These are phyloP conservation scores for Clathrospora elynae DNA, from an alignment of 2,329 filamentous ascomycete genomes.

Conservation along the genomic window DNA sequence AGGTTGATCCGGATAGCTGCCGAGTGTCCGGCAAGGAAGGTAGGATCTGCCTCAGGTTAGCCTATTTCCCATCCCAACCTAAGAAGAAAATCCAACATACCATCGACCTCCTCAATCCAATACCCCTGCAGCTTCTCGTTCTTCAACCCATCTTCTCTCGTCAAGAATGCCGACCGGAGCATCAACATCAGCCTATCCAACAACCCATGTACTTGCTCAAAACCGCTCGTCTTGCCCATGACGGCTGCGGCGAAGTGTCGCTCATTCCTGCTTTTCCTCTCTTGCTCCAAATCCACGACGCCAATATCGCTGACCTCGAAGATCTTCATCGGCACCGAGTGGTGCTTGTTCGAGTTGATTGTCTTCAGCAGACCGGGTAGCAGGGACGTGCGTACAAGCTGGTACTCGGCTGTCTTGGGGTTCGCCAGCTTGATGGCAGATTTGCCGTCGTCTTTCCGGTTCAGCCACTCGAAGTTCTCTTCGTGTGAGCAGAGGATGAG, in stretches of 20 bases:
- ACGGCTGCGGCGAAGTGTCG: slow-evolving; percentile 94
- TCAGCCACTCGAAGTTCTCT: slow-evolving; percentile 96
- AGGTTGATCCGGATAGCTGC: slow-evolving; percentile 81
- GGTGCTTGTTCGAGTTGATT: slow-evolving; percentile 88
- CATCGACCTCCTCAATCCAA: slow-evolving; percentile 92
- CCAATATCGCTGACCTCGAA: slow-evolving; percentile 91
- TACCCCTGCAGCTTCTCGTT: slow-evolving; percentile 71
- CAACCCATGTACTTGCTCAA: slow-evolving; percentile 93
- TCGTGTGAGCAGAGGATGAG: slow-evolving; percentile 96
- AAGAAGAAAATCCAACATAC: slow-evolving; percentile 48
- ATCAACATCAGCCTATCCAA: slow-evolving; percentile 91
- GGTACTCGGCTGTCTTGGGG: slow-evolving; percentile 91
- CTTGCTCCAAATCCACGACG: slow-evolving; percentile 80
- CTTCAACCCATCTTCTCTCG: slow-evolving; percentile 68
- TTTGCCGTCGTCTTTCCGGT: slow-evolving; percentile 83
- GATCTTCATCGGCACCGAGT: slow-evolving; percentile 86
- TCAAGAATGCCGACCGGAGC: slow-evolving; percentile 82
- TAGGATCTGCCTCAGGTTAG: slow-evolving; percentile 63
- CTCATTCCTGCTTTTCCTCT: slow-evolving; percentile 88
- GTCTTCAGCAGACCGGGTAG: slow-evolving; percentile 91
- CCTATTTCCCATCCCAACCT: background rate
- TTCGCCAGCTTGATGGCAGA: slow-evolving; percentile 86
- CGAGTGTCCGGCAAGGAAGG: slow-evolving; percentile 89
- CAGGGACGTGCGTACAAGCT: slow-evolving; percentile 85
- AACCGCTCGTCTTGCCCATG: slow-evolving; percentile 92